Base-by-base conservation (phyloP, 1,284 basidiomycete species). In the Ceratobasidium sp. region DNA sequence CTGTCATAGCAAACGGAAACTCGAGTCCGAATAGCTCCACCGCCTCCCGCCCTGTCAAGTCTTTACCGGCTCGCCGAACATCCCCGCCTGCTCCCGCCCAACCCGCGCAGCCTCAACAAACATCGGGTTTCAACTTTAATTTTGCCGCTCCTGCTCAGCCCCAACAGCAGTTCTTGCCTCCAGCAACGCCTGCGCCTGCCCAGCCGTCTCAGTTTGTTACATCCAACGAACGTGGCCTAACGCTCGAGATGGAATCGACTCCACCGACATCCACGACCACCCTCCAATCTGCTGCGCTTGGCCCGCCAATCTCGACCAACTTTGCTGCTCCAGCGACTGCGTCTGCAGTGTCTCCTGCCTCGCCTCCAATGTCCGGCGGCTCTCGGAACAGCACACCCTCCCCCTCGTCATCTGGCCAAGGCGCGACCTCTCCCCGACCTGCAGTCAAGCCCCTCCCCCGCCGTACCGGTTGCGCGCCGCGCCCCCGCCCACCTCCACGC, bases 391-490 rank as follows among this genome's bases (percentile, higher is more conserved):
- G 64, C n/a, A 19, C 64, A 6, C 49, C 64, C 1, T 49, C 64
- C 16, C 48, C 64, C 6, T 29, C 64, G 14, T 46, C 43, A 2
- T 24, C 64, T 19, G 34, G 31, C 6, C 59, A 61, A 22, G 19
- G 59, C 59, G 22, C 59, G 16, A 34, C 51, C 14, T 66, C 64
- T 27, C 64, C 64, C 14, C 64, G 64, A 7, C 64, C 64, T 5
- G 49, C 64, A 31, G 37, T 66, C 37, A 66, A 66, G 24, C 64
- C 64, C 37, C 64, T 66, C n/a, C 64, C 64, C 2, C 64, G 64
- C 13, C 64, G 64, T 13, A 66, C 64, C 16, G 64, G 64, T 1
- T 66, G 64, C 16, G 64, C 64, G 16, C 64, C 64, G 7, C 64
- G 64, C n/a, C 64, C 64, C 13, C 64, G 64, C 1, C 64, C 64